Evolutionary conservation across 1,284 basidiomycete species (phyloP), one percentile per base, ranked within the genome.

Genomic region (Fomes fomentarius): DNA sequence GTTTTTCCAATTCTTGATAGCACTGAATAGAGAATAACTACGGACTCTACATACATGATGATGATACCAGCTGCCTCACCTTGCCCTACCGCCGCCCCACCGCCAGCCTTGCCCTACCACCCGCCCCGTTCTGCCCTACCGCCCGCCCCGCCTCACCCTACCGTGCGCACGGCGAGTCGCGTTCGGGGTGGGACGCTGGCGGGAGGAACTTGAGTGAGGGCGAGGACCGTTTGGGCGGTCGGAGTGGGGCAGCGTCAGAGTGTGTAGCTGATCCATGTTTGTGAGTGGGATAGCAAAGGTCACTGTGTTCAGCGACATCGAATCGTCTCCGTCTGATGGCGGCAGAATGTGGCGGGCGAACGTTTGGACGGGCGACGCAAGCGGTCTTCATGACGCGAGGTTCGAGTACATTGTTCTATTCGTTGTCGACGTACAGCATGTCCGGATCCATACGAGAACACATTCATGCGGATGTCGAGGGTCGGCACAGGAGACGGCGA

Each of bases 191-290:
- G n/a, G n/a, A n/a, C n/a, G n/a, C n/a, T n/a, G n/a, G n/a, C n/a
- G n/a, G n/a, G n/a, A n/a, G n/a, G n/a, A n/a, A n/a, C n/a, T n/a
- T n/a, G n/a, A n/a, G n/a, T n/a, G n/a, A n/a, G n/a, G n/a, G n/a
- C n/a, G n/a, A n/a, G n/a, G n/a, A n/a, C n/a, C n/a, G n/a, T n/a
- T n/a, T n/a, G n/a, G 72, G 10, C 72, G 52, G 53, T 81, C 76
- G 62, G 81, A 82, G 1, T 72, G 69, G 2, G 82, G 81, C 14
- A 84, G 70, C 1, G 74, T 74, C 38, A 85, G 73, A 4, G 75
- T 65, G 2, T 69, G 69, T 7, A 84, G 71, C n/a, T 73, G 70
- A 28, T 72, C 71, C 82, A 84, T 84, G 40, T 79, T 78, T 50
- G 60, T 63, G 34, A 73, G 62, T 9, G 71, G 71, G 50, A 81